A percentile compares a stretch with the other conserved stretches of the same genome.
Evolutionary conservation across 352 stramenopile genomes (phyloP).

Genomic region (Globisporangium sylvaticum): DNA sequence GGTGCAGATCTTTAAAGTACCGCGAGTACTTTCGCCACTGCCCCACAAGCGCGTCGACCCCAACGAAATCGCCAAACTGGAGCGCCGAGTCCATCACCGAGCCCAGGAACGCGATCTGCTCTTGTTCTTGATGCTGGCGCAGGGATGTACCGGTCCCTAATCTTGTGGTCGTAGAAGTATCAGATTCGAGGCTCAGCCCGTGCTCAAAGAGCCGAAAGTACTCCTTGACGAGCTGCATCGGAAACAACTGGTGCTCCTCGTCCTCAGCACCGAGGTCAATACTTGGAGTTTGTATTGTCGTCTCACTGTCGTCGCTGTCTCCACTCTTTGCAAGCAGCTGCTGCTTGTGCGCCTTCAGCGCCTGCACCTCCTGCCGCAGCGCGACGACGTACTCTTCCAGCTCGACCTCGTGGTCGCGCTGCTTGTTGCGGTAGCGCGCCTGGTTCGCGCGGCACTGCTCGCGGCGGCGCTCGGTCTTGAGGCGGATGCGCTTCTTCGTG

Average conservation of each 20-base stretch:
- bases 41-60: constrained; percentile 24
- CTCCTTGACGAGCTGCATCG: constrained; percentile 10
- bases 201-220: constrained; percentile 23
- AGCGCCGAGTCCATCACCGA: constrained; percentile 33
- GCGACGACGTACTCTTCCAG: constrained; percentile 19
- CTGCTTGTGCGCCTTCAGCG: constrained; percentile 20
- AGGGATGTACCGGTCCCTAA: too few relatives aligned
- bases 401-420: constrained; percentile 13
- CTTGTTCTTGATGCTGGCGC: too few relatives aligned
- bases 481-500: constrained; percentile 17
- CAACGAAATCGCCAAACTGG: constrained; percentile 26
- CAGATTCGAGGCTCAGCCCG: not conserved
- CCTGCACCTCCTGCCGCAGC: constrained; percentile 17
- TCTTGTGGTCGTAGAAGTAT: not conserved
- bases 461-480: constrained; percentile 25
- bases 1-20: constrained; percentile 17
- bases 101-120: constrained; percentile 38
- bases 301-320: not conserved
- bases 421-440: constrained; percentile 28
- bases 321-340: not conserved
- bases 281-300: not conserved
- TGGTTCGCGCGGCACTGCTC: constrained; percentile 33
- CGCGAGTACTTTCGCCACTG: constrained; percentile 37
- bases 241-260: not conserved
- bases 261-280: not conserved